Evolutionary conservation across 2,329 filamentous ascomycete genomes (phyloP).

Genomic region (Fusarium udum): DNA sequence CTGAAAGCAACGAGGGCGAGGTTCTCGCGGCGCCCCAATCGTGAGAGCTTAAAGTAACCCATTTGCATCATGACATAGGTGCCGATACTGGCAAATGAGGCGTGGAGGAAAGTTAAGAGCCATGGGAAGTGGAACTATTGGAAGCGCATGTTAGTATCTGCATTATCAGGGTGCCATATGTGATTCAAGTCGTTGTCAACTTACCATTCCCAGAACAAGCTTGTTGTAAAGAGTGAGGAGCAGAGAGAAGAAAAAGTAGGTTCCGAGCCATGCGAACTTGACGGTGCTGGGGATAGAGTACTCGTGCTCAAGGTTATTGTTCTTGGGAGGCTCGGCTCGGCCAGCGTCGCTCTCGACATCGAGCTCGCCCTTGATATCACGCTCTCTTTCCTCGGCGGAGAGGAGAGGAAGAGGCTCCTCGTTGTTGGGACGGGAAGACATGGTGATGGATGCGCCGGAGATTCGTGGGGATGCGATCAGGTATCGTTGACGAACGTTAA

Average conservation of each 20-base stretch:
- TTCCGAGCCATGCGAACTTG: slow-evolving; percentile 61
- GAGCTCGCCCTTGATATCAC: slow-evolving; percentile 43
- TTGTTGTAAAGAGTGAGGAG: slow-evolving; percentile 68
- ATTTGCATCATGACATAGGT: slow-evolving; percentile 62
- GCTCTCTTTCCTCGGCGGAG: slow-evolving; percentile 45
- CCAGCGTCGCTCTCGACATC: slow-evolving; percentile 48
- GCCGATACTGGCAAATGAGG: slow-evolving; percentile 65
- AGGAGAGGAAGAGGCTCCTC: slow-evolving; percentile 48
- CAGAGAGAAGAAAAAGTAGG: slow-evolving; percentile 61
- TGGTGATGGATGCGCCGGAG: slow-evolving; percentile 35
- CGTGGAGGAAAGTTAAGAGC: slow-evolving; percentile 68
- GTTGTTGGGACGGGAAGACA: slow-evolving; percentile 47
- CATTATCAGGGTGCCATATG: background rate
- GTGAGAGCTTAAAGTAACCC: slow-evolving; percentile 63
- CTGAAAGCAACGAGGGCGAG: slow-evolving; percentile 67
- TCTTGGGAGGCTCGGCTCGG: slow-evolving; percentile 42
- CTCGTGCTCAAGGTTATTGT: slow-evolving; percentile 54
- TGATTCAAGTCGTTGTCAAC: slow-evolving; percentile 25
- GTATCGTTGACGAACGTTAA: slow-evolving; percentile 1
- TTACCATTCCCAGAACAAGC: slow-evolving; percentile 61
- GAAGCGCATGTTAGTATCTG: slow-evolving; percentile 30
- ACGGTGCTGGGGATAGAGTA: slow-evolving; percentile 56
- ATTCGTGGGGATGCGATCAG: slow-evolving; percentile 15
- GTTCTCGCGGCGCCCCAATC: slow-evolving; percentile 62
- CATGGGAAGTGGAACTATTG: slow-evolving; percentile 67